phyloP scores from a whole-genome alignment of 2,329 filamentous ascomycete species.

The Graphilbum sp. region DNA sequence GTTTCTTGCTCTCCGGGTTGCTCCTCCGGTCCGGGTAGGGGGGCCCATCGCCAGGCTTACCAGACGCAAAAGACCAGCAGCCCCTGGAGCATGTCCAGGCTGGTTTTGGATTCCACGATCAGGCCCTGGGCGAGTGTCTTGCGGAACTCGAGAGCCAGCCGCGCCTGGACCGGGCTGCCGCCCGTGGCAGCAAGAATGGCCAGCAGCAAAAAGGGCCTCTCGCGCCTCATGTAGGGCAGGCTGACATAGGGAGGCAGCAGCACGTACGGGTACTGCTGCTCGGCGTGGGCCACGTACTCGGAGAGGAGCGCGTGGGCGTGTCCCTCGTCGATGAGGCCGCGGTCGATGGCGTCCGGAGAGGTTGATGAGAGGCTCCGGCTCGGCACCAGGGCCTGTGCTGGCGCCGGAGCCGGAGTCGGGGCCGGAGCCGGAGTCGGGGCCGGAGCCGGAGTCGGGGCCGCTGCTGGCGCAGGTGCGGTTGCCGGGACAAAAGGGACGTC shows the following conservation, averaged over 20 bases:
- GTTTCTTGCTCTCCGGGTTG: no score
- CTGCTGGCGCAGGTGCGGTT: neutral
- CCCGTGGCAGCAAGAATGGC: constrained; percentile 7
- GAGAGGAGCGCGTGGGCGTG: constrained; percentile 3
- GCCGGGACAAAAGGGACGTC: neutral
- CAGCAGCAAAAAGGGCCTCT: constrained; percentile 10
- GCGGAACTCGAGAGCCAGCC: constrained; percentile 10
- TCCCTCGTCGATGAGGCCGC: constrained; percentile 7
- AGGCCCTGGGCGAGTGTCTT: constrained; percentile 8
- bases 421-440: neutral
- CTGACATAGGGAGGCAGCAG: constrained; percentile 5
- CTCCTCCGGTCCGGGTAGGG: no score
- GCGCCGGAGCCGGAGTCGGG: no score
- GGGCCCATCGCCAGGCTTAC: constrained; percentile 1
- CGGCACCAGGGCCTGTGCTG: no score
- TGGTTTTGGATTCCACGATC: constrained; percentile 9
- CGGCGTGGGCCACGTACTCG: constrained; percentile 2
- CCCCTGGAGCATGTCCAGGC: constrained; percentile 11
- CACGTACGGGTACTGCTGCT: constrained; percentile 9
- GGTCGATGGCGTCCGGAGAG: constrained; percentile 5
- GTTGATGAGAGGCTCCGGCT: no score
- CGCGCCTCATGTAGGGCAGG: constrained; percentile 7
- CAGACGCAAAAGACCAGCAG: constrained; percentile 11
- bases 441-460: neutral
- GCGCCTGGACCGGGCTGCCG: constrained; percentile 6